Base-by-base conservation (phyloP, 495 filamentous ascomycete genomes). In the Terfezia claveryi region DNA sequence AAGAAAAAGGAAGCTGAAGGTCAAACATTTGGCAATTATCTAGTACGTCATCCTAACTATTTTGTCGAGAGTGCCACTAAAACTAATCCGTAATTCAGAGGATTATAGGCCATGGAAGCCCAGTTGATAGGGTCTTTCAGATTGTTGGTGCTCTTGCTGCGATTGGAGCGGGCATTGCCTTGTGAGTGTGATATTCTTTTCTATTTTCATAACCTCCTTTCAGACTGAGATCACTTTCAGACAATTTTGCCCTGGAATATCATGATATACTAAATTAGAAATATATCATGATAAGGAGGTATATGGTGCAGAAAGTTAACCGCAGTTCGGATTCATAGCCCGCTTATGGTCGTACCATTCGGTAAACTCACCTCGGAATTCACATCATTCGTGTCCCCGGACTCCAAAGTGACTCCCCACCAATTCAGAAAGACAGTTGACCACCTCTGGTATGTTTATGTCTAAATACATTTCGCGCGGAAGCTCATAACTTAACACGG, bases 271-370 rank as follows among this genome's bases (percentile, higher is more conserved):
- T 20, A 20, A 20, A 20, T 32, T 32, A 32, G 7, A 32, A 32
- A 32, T 32, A 32, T 46, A 14, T 46, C 3, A 14, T 46, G 41
- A 14, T 46, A 46, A 14, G 10, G 14, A n/a, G 32, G 17, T 17
- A 20, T 1, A 14, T 54, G 23, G 27, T 32, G 27, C 17, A 54
- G 2, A 63, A 50, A 32, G 27, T 4, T 12, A 32, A 27, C 23
- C 9, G 20, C 32, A 37, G 27, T 36, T 10, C 10, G 14, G 8
- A 20, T 5, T 36, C 14, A 11, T 56, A 57, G 64, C 17, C 68
- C 69, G 2, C 27, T 69, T 36, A 68, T 70, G 59, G 67, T 68
- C 10, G 20, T 71, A 16, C 60, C 70, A 14, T 64, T 68, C 52
- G 68, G 68, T 4, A 10, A 27, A 17, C 14, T 62, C 41, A 46